Percentiles rank a stretch among this genome's conserved stretches.
Conservation (phyloP, 2,329 filamentous ascomycete genomes). For the Aureobasidium sp. region DNA sequence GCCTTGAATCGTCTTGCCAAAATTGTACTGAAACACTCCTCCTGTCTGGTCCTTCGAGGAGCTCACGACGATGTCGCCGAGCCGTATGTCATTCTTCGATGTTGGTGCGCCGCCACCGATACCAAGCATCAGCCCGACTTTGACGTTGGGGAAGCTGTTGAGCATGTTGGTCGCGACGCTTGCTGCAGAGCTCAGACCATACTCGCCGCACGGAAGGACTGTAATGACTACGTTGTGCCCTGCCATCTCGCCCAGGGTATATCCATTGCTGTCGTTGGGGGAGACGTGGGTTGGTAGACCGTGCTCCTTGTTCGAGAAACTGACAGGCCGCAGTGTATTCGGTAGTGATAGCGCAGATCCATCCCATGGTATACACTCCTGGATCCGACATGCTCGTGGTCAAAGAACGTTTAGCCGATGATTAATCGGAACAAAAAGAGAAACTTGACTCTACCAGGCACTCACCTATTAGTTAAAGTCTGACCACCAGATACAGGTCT, state of each 20-base stretch:
- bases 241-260: conserved; percentile 25
- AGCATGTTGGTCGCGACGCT: conserved; percentile 18
- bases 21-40: conserved; percentile 22
- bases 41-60: conserved; percentile 13
- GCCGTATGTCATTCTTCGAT: conserved; percentile 18
- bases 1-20: conserved; percentile 16
- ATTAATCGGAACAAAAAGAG: too few species aligned
- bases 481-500: too few species aligned
- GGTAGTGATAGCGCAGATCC: conserved; percentile 17
- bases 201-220: conserved; percentile 17
- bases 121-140: conserved; percentile 19
- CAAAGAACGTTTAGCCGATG: too few species aligned
- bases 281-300: background rate
- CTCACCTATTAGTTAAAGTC: too few species aligned
- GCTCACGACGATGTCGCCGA: conserved; percentile 24
- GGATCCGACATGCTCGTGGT: background rate
- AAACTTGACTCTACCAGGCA: too few species aligned
- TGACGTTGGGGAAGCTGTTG: conserved; percentile 9
- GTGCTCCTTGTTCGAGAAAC: background rate
- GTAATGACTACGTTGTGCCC: conserved; percentile 28
- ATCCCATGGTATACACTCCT: conserved; percentile 15
- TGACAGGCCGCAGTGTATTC: background rate
- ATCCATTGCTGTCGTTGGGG: conserved; percentile 19
- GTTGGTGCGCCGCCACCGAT: conserved; percentile 20
- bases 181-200: conserved; percentile 18